phyloP scores from a whole-genome alignment of 2,329 filamentous ascomycete genomes.

The Aspergillus aculeatinus region DNA sequence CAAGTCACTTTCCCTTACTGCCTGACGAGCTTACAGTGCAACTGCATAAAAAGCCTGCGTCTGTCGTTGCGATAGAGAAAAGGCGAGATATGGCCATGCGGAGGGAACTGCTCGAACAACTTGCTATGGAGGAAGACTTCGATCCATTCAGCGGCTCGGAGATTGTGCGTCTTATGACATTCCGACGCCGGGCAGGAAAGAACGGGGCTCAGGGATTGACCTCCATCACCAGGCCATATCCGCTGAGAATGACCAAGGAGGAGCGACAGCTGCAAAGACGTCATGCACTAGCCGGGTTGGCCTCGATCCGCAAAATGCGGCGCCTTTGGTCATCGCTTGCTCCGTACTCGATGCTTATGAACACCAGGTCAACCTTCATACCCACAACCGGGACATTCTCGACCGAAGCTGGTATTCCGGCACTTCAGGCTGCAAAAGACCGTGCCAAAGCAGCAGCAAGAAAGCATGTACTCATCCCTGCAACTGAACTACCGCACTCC shows the following conservation, averaged over 20 bases:
- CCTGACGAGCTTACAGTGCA: slow-evolving; percentile 39
- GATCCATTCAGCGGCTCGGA: slow-evolving; percentile 14
- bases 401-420: slow-evolving; percentile 37
- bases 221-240: slow-evolving; percentile 27
- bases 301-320: slow-evolving; percentile 18
- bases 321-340: slow-evolving; percentile 26
- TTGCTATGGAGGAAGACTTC: slow-evolving; percentile 16
- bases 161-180: slow-evolving; percentile 31
- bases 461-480: neutral
- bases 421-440: slow-evolving; percentile 8
- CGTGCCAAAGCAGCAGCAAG: slow-evolving; percentile 4
- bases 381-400: slow-evolving; percentile 46
- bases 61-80: slow-evolving; percentile 29
- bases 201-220: slow-evolving; percentile 23
- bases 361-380: slow-evolving; percentile 41
- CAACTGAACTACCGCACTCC: slow-evolving; percentile 21
- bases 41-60: slow-evolving; percentile 38
- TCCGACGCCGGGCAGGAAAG: slow-evolving; percentile 22
- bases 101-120: slow-evolving; percentile 23
- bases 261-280: slow-evolving; percentile 3
- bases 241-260: neutral
- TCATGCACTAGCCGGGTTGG: neutral
- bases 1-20: slow-evolving; percentile 17
- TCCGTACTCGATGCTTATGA: slow-evolving; percentile 39
- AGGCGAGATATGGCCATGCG: slow-evolving; percentile 28